phyloP scores from a whole-genome alignment of 2,329 filamentous ascomycete species.

The Chaetomiaceae sp. region DNA sequence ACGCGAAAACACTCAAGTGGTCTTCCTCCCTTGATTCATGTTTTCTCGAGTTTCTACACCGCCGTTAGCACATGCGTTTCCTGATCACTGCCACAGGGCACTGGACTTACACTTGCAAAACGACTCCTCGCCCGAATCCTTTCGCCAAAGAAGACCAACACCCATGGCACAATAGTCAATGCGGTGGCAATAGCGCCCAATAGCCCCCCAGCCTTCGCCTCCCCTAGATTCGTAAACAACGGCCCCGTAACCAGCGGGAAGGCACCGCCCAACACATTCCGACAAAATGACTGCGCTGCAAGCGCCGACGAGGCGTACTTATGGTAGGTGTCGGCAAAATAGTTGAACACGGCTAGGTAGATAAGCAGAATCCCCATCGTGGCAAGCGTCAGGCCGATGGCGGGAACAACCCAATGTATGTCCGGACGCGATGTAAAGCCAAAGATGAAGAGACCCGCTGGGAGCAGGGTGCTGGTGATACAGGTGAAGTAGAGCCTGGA shows the following conservation, averaged over 20 bases:
- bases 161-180: conserved; percentile 81
- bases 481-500: conserved; percentile 80
- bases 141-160: conserved; percentile 73
- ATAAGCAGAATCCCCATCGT: conserved; percentile 84
- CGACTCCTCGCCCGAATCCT: conserved; percentile 70
- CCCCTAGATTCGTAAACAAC: conserved; percentile 70
- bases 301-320: conserved; percentile 79
- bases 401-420: conserved; percentile 68
- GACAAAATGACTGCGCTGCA: conserved; percentile 79
- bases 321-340: conserved; percentile 83
- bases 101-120: conserved; percentile 58
- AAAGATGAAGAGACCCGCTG: conserved; percentile 76
- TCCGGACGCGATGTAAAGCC: conserved; percentile 62
- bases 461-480: conserved; percentile 68
- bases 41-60: neutral
- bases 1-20: too few species aligned
- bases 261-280: conserved; percentile 75
- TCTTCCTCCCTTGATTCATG: too few species aligned
- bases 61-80: neutral
- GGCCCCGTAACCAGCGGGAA: conserved; percentile 73
- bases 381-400: conserved; percentile 65
- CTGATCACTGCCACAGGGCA: neutral
- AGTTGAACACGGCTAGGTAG: conserved; percentile 88
- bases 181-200: conserved; percentile 66
- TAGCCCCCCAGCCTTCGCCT: conserved; percentile 66